Evolutionary conservation across 1,284 basidiomycete species (phyloP).

Genomic region (Porodaedalea pini): DNA sequence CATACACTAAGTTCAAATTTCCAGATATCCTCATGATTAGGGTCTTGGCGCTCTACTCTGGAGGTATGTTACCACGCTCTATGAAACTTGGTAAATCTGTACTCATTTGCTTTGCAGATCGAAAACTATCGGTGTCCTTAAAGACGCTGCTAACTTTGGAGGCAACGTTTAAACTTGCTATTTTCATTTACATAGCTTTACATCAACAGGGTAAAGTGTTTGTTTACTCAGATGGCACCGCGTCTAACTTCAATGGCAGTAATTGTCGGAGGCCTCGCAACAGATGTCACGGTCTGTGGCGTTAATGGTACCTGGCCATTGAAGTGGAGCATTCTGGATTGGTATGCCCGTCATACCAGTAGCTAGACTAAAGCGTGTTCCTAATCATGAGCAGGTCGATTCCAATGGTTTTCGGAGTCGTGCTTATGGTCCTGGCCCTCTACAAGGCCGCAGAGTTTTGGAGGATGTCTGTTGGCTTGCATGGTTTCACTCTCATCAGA

Average conservation of each 20-base stretch:
- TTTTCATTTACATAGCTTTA: background rate
- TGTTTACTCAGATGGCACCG: too few relatives aligned
- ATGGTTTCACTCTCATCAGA: background rate
- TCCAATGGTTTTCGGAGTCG: background rate
- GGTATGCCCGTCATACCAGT: background rate
- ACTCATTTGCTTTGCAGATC: background rate
- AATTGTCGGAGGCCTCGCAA: background rate
- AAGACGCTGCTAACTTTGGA: background rate
- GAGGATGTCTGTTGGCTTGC: background rate
- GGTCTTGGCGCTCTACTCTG: constrained; percentile 9
- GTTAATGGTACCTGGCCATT: background rate
- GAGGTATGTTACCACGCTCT: background rate
- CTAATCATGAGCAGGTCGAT: background rate
- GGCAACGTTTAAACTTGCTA: background rate
- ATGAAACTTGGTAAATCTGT: background rate
- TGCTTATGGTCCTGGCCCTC: background rate
- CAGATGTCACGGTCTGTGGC: background rate
- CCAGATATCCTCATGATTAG: constrained; percentile 9
- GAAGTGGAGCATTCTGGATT: background rate
- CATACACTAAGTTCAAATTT: background rate
- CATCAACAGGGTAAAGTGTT: background rate
- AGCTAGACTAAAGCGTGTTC: background rate
- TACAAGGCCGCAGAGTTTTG: constrained; percentile 1
- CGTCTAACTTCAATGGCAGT: background rate
- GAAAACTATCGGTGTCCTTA: background rate